phyloP scores from a whole-genome alignment of 768 basidiomycete genomes.

The Kwoniella bestiolae region DNA sequence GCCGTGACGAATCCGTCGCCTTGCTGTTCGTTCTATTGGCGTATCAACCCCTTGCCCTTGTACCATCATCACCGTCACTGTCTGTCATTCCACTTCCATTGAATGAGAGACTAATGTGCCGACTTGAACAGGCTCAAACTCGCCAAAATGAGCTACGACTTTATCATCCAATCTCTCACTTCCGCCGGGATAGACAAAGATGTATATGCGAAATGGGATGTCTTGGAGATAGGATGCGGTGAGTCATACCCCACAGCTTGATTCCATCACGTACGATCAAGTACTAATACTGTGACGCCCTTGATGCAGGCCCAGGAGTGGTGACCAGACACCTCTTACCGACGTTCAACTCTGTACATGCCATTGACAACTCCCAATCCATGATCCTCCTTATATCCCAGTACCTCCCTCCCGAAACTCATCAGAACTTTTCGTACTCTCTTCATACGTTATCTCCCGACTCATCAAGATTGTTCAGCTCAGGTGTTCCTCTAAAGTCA shows the following conservation, averaged over 20 bases:
- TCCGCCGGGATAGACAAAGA: slow-evolving; percentile 19
- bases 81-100: not conserved
- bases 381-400: slow-evolving; percentile 43
- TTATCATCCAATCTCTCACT: slow-evolving; percentile 26
- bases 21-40: not conserved
- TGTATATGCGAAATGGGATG: slow-evolving; percentile 14
- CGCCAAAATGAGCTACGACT: slow-evolving; percentile 25
- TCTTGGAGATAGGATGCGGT: slow-evolving; percentile 45
- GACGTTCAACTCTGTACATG: slow-evolving; percentile 38
- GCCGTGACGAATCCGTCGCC: no score
- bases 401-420: slow-evolving; percentile 14
- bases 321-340: slow-evolving; percentile 31
- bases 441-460: slow-evolving; percentile 34
- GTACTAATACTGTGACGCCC: not conserved
- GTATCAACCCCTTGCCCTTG: not conserved
- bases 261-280: not conserved
- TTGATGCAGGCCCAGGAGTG: slow-evolving; percentile 36
- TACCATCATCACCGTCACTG: no score
- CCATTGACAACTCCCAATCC: no score
- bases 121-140: slow-evolving; percentile 21
- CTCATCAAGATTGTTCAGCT: slow-evolving; percentile 23
- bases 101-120: not conserved
- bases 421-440: slow-evolving; percentile 17
- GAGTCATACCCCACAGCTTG: slow-evolving; percentile 8
- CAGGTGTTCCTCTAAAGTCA: slow-evolving; percentile 11